Percentiles rank a stretch among this genome's conserved stretches.
Conservation (phyloP, 495 filamentous ascomycete species). For the Xylaria telfairii region DNA sequence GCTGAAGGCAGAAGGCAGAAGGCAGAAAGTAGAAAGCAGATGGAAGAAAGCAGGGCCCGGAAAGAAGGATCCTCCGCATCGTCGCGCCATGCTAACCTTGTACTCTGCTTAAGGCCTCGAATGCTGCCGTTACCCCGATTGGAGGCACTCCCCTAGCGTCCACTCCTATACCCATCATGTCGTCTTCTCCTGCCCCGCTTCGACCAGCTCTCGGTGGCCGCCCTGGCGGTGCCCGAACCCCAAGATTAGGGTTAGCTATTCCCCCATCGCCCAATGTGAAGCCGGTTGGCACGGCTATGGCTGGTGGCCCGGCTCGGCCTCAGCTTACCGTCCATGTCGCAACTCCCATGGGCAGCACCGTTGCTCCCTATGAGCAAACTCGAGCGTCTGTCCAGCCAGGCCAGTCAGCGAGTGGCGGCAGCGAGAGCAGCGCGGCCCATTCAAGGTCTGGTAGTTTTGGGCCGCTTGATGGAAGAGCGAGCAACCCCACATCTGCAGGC, state of each 20-base stretch:
- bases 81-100: constrained; percentile 39
- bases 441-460: constrained; percentile 77
- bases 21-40: neutral
- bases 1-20: neutral
- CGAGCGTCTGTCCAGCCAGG: constrained; percentile 52
- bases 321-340: constrained; percentile 76
- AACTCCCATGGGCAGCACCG: constrained; percentile 80
- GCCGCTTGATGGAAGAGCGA: constrained; percentile 72
- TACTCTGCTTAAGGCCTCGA: constrained; percentile 39
- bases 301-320: constrained; percentile 39
- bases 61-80: constrained; percentile 1
- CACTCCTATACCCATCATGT: constrained; percentile 67
- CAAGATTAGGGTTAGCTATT: constrained; percentile 85
- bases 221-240: constrained; percentile 67
- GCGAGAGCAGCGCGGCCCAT: constrained; percentile 68
- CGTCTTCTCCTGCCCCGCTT: constrained; percentile 74
- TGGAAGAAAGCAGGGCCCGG: neutral
- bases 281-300: constrained; percentile 61
- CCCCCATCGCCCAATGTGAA: constrained; percentile 81
- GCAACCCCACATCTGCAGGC: constrained; percentile 80
- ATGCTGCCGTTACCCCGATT: constrained; percentile 32
- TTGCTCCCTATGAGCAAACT: constrained; percentile 66
- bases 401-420: constrained; percentile 72
- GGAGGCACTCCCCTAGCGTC: constrained; percentile 34
- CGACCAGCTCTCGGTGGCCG: constrained; percentile 82